Percentiles rank a stretch among this genome's conserved stretches.
phyloP scores from a whole-genome alignment of 257 asterid genomes.

The Solanum paucissectum region DNA sequence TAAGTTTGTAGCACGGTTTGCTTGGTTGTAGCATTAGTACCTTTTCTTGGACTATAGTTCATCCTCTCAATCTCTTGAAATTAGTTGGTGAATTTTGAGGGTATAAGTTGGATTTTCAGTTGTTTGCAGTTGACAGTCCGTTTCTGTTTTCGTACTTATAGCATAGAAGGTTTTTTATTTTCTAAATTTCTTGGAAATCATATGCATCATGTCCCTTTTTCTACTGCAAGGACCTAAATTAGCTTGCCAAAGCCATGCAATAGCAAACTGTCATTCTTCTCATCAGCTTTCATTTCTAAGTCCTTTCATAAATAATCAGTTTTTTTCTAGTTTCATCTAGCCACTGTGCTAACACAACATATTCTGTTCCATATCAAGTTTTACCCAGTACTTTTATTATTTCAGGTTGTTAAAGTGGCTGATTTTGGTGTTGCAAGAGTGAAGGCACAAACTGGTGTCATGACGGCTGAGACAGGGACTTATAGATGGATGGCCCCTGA shows the following conservation, averaged over 20 bases:
- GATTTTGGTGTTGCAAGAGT: slow-evolving; percentile 99
- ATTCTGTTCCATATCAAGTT: not conserved
- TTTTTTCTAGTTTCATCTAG: not conserved
- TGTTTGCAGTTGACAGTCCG: not conserved
- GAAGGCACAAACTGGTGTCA: slow-evolving; percentile 88
- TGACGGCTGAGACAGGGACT: slow-evolving; percentile 99
- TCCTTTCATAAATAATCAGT: not conserved
- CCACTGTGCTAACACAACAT: not conserved
- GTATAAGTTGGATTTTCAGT: not conserved
- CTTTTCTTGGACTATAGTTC: not conserved
- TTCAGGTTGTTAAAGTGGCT: slow-evolving; percentile 95
- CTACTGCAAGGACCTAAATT: not conserved
- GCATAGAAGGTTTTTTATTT: not conserved
- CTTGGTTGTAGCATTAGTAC: not conserved
- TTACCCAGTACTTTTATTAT: not conserved
- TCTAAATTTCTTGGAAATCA: not conserved
- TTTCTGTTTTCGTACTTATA: not conserved
- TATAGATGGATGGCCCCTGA: slow-evolving; percentile 99
- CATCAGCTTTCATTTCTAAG: not conserved
- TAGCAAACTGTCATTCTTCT: not conserved
- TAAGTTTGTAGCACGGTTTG: not conserved
- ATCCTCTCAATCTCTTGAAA: not conserved
- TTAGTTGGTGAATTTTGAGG: not conserved
- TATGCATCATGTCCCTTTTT: not conserved
- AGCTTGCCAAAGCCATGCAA: not conserved